Evolutionary conservation across 179 eudicot genomes (phyloP), one percentile per base, ranked within the genome.

Genomic region (Beta corolliflora): DNA sequence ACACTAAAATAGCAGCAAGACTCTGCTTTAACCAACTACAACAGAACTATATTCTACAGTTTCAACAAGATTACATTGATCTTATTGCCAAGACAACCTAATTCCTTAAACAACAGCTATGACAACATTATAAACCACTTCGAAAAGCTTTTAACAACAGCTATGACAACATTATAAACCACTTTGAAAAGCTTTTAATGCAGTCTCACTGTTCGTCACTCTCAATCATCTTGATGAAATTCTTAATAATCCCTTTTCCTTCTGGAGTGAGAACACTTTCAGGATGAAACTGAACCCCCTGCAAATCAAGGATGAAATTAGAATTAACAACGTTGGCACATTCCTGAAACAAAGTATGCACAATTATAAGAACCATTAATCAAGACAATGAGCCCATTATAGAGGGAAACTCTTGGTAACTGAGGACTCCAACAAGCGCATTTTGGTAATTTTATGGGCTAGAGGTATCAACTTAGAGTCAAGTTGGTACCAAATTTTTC

Each of bases 241-340:
- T 96, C 23, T 77, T 82, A 55, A 96, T 94, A 2, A 96, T 94
- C 80, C 75, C 90, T 88, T 87, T 93, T 75, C 99, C 99, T 82
- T 94, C 98, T n/a, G 84, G 84, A 44, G 97, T 96, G 75, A 96
- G 92, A 83, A 96, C 91, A 88, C 98, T 96, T 85, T 96, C 99
- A 5, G 99, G 99, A 86, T 96, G 99, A 85, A 96, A 96, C 80
- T 96, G 99, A 16, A 96, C 99, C 15, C 99, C 99, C 99, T 96
- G 91, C 81, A 86, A 60, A 81, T 76, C 31, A 70, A 19, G 2
- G n/a, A 36, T n/a, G 61, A 21, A 29, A 69, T 60, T 52, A 54
- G 77, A 5, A n/a, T 75, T 48, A 63, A 72, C 23, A 71, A 50
- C 53, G 5, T 14, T 7, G 9, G 9, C 31, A 44, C 11, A 14